Base-by-base conservation (phyloP, 2,329 filamentous ascomycete genomes). In the Calonectria montana region DNA sequence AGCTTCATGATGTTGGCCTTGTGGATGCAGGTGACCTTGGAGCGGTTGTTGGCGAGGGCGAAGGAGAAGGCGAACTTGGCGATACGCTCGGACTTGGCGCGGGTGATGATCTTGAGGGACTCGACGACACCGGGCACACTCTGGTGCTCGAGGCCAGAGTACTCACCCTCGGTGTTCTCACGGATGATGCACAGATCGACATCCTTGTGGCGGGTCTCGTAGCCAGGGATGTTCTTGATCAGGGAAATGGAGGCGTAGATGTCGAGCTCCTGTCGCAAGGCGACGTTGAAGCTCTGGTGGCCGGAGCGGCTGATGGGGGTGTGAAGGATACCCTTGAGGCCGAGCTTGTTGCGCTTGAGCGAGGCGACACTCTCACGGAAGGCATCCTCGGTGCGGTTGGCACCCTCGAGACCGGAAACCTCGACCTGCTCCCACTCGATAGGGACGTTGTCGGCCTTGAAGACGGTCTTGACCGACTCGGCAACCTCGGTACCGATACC, bases 1-100 rank as follows among this genome's bases (percentile, higher is more conserved):
- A 99, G 91, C 91, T 99, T 99, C 97, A 99, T 99, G 89, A 99
- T 99, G 91, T 99, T 99, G 87, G 97, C 97, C 91, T 99, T 99
- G 93, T 99, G 97, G 84, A 99, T 98, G 89, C 96, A 98, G 78
- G 97, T 98, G 70, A 99, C 95, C 94, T 98, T 98, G 91, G 97
- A 96, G 84, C 97, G 92, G 91, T 97, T 96, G 91, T 99, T 99
- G 86, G 97, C 97, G 71, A 98, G 93, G 71, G 97, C 97, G 83
- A 99, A 99, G 83, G 94, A 93, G 86, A 98, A 98, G 77, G 97
- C 97, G 83, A 99, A 99, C 88, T 98, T 98, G 88, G 96, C 95
- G 82, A 99, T 99, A 84, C 97, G 95, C 92, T 99, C 97, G 68
- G 95, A 98, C 91, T 99, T 98, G 86, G 95, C 95, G 81, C 96